A percentile compares a stretch with the other conserved stretches of the same genome.
Evolutionary conservation across 352 stramenopile species (phyloP).

Genomic region (Saprolegnia parasitica): DNA sequence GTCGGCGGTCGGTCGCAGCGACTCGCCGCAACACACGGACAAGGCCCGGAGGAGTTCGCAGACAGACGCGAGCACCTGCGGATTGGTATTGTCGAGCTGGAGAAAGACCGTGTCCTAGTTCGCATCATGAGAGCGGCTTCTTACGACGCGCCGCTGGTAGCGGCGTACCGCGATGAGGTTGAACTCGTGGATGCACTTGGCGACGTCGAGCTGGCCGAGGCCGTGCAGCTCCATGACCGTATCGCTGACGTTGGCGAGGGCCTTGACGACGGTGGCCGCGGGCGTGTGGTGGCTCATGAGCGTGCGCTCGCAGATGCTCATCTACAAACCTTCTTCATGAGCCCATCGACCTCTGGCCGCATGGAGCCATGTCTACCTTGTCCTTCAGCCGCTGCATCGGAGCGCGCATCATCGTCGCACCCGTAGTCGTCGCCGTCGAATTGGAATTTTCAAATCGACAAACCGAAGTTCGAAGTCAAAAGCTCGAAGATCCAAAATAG

Average conservation of each 20-base stretch:
- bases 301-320: conserved; percentile 2
- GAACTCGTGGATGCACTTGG: conserved; percentile 14
- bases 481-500: too few species aligned
- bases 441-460: neutral
- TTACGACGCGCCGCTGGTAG: neutral
- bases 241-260: neutral
- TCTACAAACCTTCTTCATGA: neutral
- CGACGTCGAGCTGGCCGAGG: conserved; percentile 8
- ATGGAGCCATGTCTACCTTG: neutral
- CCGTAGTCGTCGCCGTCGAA: neutral
- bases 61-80: conserved; percentile 7
- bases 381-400: conserved; percentile 16
- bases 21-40: conserved; percentile 14
- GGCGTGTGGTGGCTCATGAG: conserved; percentile 6
- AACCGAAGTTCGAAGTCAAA: neutral
- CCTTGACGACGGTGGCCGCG: neutral
- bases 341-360: neutral
- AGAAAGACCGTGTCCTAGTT: conserved; percentile 18
- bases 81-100: conserved; percentile 14
- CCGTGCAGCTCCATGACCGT: neutral
- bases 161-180: conserved; percentile 16
- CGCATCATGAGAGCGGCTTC: neutral
- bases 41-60: neutral
- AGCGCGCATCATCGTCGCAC: neutral
- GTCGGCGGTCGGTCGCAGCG: conserved; percentile 14